Conservation (phyloP, 352 stramenopile species). For the Phytophthora ramorum region DNA sequence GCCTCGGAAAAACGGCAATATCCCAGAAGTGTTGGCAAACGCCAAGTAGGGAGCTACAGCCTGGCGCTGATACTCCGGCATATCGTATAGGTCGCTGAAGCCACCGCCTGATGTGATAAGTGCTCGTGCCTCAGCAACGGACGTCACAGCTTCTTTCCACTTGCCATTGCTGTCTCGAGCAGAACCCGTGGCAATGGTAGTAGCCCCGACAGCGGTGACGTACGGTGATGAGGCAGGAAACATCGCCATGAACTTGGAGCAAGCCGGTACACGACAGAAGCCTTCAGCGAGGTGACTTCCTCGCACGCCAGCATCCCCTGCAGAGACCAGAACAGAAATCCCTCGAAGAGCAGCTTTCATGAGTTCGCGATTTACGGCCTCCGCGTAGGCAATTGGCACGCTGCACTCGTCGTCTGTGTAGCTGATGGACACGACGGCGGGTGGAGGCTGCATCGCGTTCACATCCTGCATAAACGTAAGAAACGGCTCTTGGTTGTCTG, state of each 20-base stretch:
- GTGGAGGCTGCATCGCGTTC: conserved; percentile 68
- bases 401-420: conserved; percentile 87
- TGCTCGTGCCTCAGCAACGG: conserved; percentile 39
- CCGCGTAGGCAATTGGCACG: conserved; percentile 56
- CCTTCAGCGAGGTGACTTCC: conserved; percentile 53
- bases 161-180: conserved; percentile 30
- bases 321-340: conserved; percentile 72
- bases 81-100: conserved; percentile 64
- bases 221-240: conserved; percentile 81
- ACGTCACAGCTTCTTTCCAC: conserved; percentile 63
- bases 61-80: conserved; percentile 55
- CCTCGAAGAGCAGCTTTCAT: conserved; percentile 77
- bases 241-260: conserved; percentile 66
- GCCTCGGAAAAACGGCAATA: conserved; percentile 46
- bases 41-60: conserved; percentile 50
- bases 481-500: conserved; percentile 86
- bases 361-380: conserved; percentile 73
- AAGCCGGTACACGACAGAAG: conserved; percentile 52
- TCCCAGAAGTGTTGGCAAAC: conserved; percentile 23
- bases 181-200: conserved; percentile 37
- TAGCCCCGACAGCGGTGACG: conserved; percentile 72
- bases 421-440: conserved; percentile 78
- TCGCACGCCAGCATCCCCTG: conserved; percentile 67
- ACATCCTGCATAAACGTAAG: conserved; percentile 74
- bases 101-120: conserved; percentile 81